A percentile compares a stretch with the other conserved stretches of the same genome.
These are phyloP conservation scores for Yamadazyma insecticola DNA, from an alignment of 805 yeast species.

Conservation along the genomic window DNA sequence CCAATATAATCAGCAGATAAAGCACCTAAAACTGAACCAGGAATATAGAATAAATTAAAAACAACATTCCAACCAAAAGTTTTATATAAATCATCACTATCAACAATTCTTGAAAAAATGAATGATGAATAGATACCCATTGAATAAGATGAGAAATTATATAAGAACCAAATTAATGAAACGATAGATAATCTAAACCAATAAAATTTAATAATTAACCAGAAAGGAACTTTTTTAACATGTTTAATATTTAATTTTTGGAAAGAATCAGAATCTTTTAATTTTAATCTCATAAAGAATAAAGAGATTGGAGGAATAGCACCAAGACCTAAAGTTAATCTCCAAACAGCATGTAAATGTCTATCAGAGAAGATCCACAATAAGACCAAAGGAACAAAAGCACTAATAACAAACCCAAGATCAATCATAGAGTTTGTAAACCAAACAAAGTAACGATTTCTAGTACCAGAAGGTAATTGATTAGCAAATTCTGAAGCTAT, in stretches of 20 bases:
- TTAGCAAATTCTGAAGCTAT: constrained; percentile 91
- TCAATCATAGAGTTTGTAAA: constrained; percentile 89
- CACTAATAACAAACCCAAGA: constrained; percentile 73
- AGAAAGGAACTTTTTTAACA: constrained; percentile 56
- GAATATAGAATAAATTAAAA: constrained; percentile 80
- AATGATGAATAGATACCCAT: constrained; percentile 80
- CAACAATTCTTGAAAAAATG: constrained; percentile 57
- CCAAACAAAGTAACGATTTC: constrained; percentile 87
- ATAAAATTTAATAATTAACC: constrained; percentile 69
- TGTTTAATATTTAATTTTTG: constrained; percentile 64
- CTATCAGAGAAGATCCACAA: constrained; percentile 74
- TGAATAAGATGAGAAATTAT: constrained; percentile 84
- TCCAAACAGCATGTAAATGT: constrained; percentile 83
- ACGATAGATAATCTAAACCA: constrained; percentile 75
- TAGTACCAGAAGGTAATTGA: constrained; percentile 68
- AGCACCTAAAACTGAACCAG: constrained; percentile 91
- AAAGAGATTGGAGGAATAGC: constrained; percentile 81
- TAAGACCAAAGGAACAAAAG: constrained; percentile 83
- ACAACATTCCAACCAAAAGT: constrained; percentile 93
- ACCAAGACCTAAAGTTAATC: constrained; percentile 85
- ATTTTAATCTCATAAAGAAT: constrained; percentile 71
- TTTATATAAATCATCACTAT: constrained; percentile 50
- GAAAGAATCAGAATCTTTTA: constrained; percentile 70
- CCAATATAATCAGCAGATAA: constrained; percentile 79
- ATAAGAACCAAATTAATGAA: constrained; percentile 82